Percentiles rank a stretch among this genome's conserved stretches.
phyloP scores from a whole-genome alignment of 2,329 filamentous ascomycete species.

The Colletotrichum camelliae region DNA sequence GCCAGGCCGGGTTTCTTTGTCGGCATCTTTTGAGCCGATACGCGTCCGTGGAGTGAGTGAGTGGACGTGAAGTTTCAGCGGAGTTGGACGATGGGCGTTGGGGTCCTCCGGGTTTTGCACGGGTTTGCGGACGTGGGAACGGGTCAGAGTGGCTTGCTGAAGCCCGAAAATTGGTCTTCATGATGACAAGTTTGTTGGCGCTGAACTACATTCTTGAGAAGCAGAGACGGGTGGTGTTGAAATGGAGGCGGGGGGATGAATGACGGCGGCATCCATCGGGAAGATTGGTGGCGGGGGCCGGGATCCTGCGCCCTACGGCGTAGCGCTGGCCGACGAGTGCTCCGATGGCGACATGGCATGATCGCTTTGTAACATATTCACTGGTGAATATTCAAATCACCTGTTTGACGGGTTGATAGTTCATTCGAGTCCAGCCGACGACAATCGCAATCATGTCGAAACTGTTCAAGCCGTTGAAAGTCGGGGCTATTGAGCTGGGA shows the following conservation, averaged over 20 bases:
- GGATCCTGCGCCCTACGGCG: neutral
- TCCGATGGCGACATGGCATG: neutral
- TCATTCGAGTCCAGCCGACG: neutral
- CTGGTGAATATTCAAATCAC: neutral
- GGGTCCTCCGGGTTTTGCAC: neutral
- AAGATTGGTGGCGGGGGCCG: neutral
- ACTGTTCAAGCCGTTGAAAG: conserved; percentile 19
- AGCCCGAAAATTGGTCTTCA: neutral
- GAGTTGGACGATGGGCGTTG: neutral
- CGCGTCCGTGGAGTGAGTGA: neutral
- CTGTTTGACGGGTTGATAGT: rapidly evolving
- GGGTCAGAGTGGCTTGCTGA: neutral
- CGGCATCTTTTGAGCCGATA: conserved; percentile 23
- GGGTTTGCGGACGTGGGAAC: neutral
- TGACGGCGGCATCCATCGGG: neutral
- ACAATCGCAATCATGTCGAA: conserved; percentile 10
- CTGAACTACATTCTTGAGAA: neutral
- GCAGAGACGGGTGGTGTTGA: neutral
- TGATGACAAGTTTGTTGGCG: neutral
- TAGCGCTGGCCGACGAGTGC: neutral
- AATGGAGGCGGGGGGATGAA: neutral
- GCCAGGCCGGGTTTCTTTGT: neutral
- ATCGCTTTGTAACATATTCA: neutral
- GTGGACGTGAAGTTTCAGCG: neutral
- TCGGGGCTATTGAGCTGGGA: conserved; percentile 22